A percentile compares a stretch with the other conserved stretches of the same genome.
Evolutionary conservation across 1,139 yeast species (phyloP).

Genomic region (Geotrichum australiense): DNA sequence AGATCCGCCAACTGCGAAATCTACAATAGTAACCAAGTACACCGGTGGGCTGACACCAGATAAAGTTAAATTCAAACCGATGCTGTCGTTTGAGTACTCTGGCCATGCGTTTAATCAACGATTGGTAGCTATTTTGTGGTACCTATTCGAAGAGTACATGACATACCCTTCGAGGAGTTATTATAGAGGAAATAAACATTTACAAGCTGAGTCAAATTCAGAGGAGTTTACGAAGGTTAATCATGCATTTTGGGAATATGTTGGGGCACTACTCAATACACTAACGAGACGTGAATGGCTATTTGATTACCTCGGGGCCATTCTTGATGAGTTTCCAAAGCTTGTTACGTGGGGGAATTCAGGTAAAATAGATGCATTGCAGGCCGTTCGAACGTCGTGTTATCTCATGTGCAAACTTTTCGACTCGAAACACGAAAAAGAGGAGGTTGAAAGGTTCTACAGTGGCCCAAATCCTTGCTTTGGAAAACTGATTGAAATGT

Average conservation of each 20-base stretch:
- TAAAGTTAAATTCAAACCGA: conserved; percentile 10
- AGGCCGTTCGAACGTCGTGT: conserved; percentile 16
- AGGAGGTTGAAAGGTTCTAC: conserved; percentile 10
- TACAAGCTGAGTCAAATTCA: neutral
- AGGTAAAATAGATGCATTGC: conserved; percentile 4
- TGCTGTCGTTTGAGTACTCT: conserved; percentile 10
- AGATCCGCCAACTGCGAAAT: neutral
- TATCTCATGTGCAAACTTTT: conserved; percentile 17
- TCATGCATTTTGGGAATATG: conserved; percentile 17
- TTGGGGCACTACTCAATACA: conserved; percentile 16
- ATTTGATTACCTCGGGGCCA: conserved; percentile 15
- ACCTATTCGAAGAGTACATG: conserved; percentile 16
- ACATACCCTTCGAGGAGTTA: conserved; percentile 10
- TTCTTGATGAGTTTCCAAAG: conserved; percentile 14
- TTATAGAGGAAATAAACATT: neutral
- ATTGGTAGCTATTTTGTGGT: conserved; percentile 15
- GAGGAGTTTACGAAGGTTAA: conserved; percentile 15
- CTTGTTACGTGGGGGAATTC: neutral
- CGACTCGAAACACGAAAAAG: conserved; percentile 14
- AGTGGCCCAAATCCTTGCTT: conserved; percentile 9
- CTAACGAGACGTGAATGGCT: conserved; percentile 16
- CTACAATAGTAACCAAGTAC: conserved; percentile 5
- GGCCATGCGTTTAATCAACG: conserved; percentile 13
- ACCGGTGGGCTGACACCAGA: conserved; percentile 5
- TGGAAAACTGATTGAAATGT: conserved; percentile 10